Conservation (phyloP, 441 rosid species). For the Flueggea neowawraea region DNA sequence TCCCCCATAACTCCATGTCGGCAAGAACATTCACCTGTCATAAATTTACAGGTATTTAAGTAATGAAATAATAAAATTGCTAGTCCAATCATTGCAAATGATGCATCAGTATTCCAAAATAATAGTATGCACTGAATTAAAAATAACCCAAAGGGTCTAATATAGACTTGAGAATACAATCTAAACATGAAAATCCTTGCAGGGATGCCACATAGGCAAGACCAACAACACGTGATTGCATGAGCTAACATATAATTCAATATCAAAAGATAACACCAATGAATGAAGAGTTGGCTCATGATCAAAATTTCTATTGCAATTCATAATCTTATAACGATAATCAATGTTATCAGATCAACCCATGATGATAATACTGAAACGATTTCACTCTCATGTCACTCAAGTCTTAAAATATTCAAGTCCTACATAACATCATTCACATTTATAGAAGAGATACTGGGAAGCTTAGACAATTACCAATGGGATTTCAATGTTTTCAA, state of each 20-base stretch:
- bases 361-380: no score
- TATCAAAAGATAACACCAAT: no score
- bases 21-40: slow-evolving; percentile 89
- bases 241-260: no score
- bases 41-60: slow-evolving; percentile 19
- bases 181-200: background rate
- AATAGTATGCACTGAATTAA: no score
- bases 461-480: slow-evolving; percentile 52
- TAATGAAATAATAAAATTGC: background rate
- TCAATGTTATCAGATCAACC: no score
- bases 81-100: no score
- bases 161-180: slow-evolving; percentile 1
- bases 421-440: slow-evolving; percentile 1
- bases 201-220: background rate
- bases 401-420: no score
- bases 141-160: no score
- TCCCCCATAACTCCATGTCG: slow-evolving; percentile 97
- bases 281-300: background rate
- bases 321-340: no score
- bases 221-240: background rate
- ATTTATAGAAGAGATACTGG: background rate
- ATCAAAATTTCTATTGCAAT: no score
- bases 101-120: no score
- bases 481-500: slow-evolving; percentile 76
- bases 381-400: no score